phyloP scores from a whole-genome alignment of 2,329 filamentous ascomycete species.

The Pestalotiopsis fici region DNA sequence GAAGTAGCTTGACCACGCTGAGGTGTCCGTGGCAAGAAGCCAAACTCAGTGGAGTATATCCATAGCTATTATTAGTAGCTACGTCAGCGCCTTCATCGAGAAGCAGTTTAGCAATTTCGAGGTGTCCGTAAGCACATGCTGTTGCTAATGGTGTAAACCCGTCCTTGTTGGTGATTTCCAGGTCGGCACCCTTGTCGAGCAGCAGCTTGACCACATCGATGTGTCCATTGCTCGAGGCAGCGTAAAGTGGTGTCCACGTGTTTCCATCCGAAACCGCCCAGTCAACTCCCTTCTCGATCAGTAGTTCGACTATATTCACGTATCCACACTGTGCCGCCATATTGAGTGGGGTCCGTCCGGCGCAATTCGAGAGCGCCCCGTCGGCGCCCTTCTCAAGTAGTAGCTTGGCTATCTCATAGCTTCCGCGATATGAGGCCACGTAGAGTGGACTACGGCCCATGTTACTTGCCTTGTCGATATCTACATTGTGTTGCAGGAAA shows the following conservation, averaged over 20 bases:
- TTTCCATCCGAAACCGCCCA: constrained; percentile 18
- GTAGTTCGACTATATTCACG: neutral
- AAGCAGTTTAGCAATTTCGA: neutral
- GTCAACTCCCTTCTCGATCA: constrained; percentile 16
- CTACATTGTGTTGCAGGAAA: neutral
- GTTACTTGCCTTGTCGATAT: neutral
- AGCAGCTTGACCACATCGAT: neutral
- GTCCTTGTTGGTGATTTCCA: neutral
- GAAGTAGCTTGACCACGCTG: too few relatives aligned
- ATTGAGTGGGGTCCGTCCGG: neutral
- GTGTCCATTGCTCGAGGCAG: neutral
- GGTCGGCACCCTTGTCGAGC: neutral
- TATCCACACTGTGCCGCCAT: neutral
- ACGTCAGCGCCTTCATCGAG: neutral
- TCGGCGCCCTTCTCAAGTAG: neutral
- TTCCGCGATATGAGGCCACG: neutral
- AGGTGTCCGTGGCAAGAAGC: too few relatives aligned
- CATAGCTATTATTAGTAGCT: too few relatives aligned
- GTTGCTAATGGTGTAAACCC: neutral
- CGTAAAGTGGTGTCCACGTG: neutral
- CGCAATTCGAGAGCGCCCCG: neutral
- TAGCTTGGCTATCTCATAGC: neutral
- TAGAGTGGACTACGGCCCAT: neutral
- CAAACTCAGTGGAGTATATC: too few relatives aligned
- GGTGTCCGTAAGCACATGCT: neutral